These are phyloP conservation scores for Vicia villosa DNA, from an alignment of 306 rosid genomes.

Conservation along the genomic window DNA sequence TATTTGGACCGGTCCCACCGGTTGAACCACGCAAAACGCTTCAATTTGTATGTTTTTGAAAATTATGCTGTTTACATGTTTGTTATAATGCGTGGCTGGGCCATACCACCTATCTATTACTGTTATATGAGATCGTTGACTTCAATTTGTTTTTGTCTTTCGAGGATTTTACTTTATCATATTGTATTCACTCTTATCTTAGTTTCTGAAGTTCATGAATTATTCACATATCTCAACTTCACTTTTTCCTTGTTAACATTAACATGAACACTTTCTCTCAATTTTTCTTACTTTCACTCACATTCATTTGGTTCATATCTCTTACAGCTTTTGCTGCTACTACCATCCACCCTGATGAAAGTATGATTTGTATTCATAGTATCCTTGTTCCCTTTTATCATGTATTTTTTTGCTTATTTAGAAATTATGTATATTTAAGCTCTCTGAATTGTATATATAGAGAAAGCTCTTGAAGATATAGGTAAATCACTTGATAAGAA, in stretches of 20 bases:
- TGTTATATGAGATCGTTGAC: no score
- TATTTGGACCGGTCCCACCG: no score
- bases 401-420: background rate
- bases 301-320: conserved; percentile 8
- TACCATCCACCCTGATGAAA: conserved; percentile 10
- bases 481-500: conserved; percentile 47
- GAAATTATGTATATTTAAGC: background rate
- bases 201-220: background rate
- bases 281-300: background rate
- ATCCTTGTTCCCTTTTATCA: background rate
- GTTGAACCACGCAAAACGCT: no score
- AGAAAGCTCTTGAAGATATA: conserved; percentile 43
- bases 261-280: background rate
- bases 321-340: conserved; percentile 10
- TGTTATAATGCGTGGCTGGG: background rate
- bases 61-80: background rate
- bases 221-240: background rate
- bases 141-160: no score
- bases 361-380: background rate
- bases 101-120: background rate
- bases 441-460: conserved; percentile 30
- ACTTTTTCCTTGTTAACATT: background rate
- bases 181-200: background rate
- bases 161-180: no score
- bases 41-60: background rate